Base-by-base conservation (phyloP, 1,284 basidiomycete genomes). In the Melampsora larici-populina region DNA sequence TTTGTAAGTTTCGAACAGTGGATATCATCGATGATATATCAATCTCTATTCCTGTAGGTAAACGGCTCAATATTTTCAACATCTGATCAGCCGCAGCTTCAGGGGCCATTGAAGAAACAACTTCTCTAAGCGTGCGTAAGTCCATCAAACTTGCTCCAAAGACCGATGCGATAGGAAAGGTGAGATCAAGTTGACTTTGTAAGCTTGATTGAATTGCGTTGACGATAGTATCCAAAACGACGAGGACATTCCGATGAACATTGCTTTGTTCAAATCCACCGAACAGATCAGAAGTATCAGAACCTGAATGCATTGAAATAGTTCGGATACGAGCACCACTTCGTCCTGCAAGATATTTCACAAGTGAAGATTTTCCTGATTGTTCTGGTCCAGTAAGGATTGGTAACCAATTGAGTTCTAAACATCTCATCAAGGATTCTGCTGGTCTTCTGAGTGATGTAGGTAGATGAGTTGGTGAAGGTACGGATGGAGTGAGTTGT, bases 231-330 rank as follows among this genome's bases (percentile, higher is more conserved):
- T 68, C 64, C 26, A 72, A 26, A 24, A 65, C 64, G 24, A 48
- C 5, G 26, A 60, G 68, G 21, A 67, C 73, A 15, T 82, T 79
- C 17, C 67, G 74, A 18, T 81, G 79, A 9, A 82, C 81, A 70
- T 84, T 83, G 66, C 82, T 89, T 85, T 99, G 97, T 85, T 99
- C 97, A 82, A 98, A 99, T 80, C 92, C 91, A 66, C 97, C 97
- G 55, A 99, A 86, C 49, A 99, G 90, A 84, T 99, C 97, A 82
- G 90, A 90, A 0, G 94, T 93, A 83, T 99, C 97, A 21, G 93
- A 94, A 8, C 93, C 91, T 66, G 89, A 90, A 83, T 92, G 96
- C 84, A 98, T 87, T 29, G 89, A 87, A 66, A 98, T 87, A 83
- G 93, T 91, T 63, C 88, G 87, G 0, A 98, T 86, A 21, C 83